A percentile compares a stretch with the other conserved stretches of the same genome.
These are phyloP conservation scores for Coemansia sp. DNA, from an alignment of 192 early-diverging fungal genomes.

Conservation along the genomic window DNA sequence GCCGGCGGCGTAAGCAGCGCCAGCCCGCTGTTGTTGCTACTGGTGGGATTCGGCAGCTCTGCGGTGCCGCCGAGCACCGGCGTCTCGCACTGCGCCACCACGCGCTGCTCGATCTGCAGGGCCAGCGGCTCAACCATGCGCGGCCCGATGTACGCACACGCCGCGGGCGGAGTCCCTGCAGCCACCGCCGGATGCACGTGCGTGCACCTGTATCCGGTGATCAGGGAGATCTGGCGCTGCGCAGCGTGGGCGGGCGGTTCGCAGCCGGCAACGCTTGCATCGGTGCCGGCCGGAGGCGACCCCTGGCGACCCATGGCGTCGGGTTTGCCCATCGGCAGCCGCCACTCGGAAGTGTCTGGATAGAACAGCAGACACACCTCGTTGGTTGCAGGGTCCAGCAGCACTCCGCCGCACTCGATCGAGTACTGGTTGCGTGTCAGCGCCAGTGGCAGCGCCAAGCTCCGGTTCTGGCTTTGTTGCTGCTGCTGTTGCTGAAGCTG, in stretches of 20 bases:
- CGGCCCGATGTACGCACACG: constrained; percentile 41
- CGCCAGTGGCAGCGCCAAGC: constrained; percentile 4
- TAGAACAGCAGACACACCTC: constrained; percentile 54
- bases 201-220: constrained; percentile 49
- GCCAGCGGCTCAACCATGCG: constrained; percentile 54
- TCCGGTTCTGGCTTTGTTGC: no score
- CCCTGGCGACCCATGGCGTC: constrained; percentile 16
- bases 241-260: constrained; percentile 46
- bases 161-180: no score
- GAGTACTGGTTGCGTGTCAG: constrained; percentile 47
- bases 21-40: background rate
- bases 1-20: background rate
- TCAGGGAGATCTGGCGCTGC: constrained; percentile 37
- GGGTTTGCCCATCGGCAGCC: constrained; percentile 45
- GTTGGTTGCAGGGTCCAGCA: constrained; percentile 45
- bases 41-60: background rate
- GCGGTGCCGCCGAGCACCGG: background rate
- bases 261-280: constrained; percentile 35
- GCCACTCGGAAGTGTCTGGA: constrained; percentile 53
- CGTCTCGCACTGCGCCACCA: background rate
- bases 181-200: constrained; percentile 38
- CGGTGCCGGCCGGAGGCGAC: background rate
- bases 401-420: constrained; percentile 44
- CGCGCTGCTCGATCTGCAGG: constrained; percentile 44
- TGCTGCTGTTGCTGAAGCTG: background rate